Conservation (phyloP, 805 yeast species). For the Candida nemodendra region DNA sequence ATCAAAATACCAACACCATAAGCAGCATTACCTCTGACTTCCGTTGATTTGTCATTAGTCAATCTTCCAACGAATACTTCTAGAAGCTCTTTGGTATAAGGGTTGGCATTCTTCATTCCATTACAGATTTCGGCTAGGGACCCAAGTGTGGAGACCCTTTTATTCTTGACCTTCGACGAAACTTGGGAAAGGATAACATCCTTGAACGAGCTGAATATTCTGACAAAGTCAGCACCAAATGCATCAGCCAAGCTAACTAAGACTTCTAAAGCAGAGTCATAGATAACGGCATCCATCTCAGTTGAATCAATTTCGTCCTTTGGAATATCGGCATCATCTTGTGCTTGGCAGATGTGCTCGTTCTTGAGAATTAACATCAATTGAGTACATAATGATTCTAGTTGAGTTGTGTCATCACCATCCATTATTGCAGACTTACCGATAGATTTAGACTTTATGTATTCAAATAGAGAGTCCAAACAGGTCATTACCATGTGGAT, state of each 20-base stretch:
- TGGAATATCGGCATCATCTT: slow-evolving; percentile 50
- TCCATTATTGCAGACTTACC: slow-evolving; percentile 76
- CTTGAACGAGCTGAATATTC: slow-evolving; percentile 70
- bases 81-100: slow-evolving; percentile 67
- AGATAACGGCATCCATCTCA: slow-evolving; percentile 64
- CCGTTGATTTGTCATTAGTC: slow-evolving; percentile 72
- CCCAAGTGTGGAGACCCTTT: slow-evolving; percentile 83
- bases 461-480: slow-evolving; percentile 70
- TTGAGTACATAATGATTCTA: slow-evolving; percentile 70
- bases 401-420: slow-evolving; percentile 48
- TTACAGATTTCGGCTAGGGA: slow-evolving; percentile 85
- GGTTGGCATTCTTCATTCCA: slow-evolving; percentile 66
- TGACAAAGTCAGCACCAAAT: slow-evolving; percentile 73
- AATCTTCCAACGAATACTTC: slow-evolving; percentile 68
- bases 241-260: slow-evolving; percentile 72
- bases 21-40: slow-evolving; percentile 93
- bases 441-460: slow-evolving; percentile 49
- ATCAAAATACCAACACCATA: slow-evolving; percentile 87
- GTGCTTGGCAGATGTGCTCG: slow-evolving; percentile 79
- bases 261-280: slow-evolving; percentile 84
- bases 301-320: slow-evolving; percentile 47
- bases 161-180: slow-evolving; percentile 61
- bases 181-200: slow-evolving; percentile 57
- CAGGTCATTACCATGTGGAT: slow-evolving; percentile 75
- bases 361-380: slow-evolving; percentile 73